Conservation (phyloP, 164 flowering plant species). For the Malania oleifera region DNA sequence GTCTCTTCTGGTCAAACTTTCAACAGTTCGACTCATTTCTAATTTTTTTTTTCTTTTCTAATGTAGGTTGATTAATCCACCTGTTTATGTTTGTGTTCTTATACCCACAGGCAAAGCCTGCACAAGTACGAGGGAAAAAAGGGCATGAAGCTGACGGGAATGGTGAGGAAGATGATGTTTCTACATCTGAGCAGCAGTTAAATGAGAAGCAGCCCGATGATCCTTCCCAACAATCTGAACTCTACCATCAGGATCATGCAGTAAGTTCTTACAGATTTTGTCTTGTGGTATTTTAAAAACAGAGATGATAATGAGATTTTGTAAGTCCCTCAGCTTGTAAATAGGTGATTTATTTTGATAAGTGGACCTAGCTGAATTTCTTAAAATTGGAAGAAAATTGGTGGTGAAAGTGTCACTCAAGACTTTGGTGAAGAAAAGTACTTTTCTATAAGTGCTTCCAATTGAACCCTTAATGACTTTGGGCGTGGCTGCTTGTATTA, state of each 20-base stretch:
- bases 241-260: constrained; percentile 30
- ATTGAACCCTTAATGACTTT: no score
- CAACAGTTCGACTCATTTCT: not conserved
- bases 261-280: constrained; percentile 27
- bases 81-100: not conserved
- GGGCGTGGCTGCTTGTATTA: no score
- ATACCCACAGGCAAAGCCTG: constrained; percentile 40
- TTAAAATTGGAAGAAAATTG: no score
- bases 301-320: no score
- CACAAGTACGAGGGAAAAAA: constrained; percentile 48
- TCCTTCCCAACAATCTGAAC: constrained; percentile 31
- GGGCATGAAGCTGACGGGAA: constrained; percentile 53
- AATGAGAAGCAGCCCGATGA: constrained; percentile 57
- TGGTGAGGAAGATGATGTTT: constrained; percentile 53
- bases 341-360: no score
- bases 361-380: no score
- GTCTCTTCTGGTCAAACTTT: no score
- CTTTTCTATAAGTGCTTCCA: no score
- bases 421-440: no score
- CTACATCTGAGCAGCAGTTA: constrained; percentile 42
- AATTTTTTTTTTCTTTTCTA: not conserved
- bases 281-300: no score
- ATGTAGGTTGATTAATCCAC: not conserved
- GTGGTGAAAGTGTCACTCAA: no score
- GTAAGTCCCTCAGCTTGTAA: no score